Evolutionary conservation across 352 stramenopile genomes (phyloP).

Genomic region (Phytopythium litorale): DNA sequence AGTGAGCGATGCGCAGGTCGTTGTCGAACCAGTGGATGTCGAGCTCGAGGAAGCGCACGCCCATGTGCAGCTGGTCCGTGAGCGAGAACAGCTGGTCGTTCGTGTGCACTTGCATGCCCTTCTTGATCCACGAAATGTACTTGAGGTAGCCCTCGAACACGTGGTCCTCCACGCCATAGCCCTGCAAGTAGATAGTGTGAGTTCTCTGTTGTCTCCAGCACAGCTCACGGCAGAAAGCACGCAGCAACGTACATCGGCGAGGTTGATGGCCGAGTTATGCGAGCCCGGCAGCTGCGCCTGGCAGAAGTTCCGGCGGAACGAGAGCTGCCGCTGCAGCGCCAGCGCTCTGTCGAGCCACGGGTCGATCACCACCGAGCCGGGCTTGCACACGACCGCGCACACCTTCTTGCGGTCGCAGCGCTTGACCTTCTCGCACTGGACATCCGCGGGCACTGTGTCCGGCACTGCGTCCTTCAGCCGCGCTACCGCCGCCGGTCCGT

Average conservation of each 20-base stretch:
- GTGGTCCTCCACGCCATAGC: slow-evolving; percentile 63
- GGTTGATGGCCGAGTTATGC: slow-evolving; percentile 65
- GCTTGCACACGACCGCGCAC: slow-evolving; percentile 51
- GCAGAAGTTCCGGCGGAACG: slow-evolving; percentile 52
- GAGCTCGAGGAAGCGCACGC: slow-evolving; percentile 62
- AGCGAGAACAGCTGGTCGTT: slow-evolving; percentile 66
- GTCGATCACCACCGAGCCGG: slow-evolving; percentile 37
- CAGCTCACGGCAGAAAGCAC: background rate
- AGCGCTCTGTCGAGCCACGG: slow-evolving; percentile 32
- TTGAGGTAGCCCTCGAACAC: slow-evolving; percentile 56
- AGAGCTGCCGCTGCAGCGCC: slow-evolving; percentile 35
- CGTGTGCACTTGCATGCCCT: slow-evolving; percentile 48
- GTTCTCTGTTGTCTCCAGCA: background rate
- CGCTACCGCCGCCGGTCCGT: slow-evolving; percentile 28
- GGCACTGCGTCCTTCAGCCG: slow-evolving; percentile 36
- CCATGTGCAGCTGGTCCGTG: slow-evolving; percentile 66
- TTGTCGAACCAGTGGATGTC: slow-evolving; percentile 70
- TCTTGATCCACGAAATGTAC: slow-evolving; percentile 59
- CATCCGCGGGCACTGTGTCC: slow-evolving; percentile 57
- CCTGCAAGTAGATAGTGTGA: slow-evolving; percentile 13
- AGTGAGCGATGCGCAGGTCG: slow-evolving; percentile 64
- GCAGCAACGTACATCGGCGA: slow-evolving; percentile 27
- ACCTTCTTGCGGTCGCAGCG: slow-evolving; percentile 45
- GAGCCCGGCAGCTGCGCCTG: slow-evolving; percentile 45
- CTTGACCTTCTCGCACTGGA: slow-evolving; percentile 46